Percentiles rank a stretch among this genome's conserved stretches.
These are phyloP conservation scores for Halenospora varia DNA, from an alignment of 495 filamentous ascomycete genomes.

Conservation along the genomic window DNA sequence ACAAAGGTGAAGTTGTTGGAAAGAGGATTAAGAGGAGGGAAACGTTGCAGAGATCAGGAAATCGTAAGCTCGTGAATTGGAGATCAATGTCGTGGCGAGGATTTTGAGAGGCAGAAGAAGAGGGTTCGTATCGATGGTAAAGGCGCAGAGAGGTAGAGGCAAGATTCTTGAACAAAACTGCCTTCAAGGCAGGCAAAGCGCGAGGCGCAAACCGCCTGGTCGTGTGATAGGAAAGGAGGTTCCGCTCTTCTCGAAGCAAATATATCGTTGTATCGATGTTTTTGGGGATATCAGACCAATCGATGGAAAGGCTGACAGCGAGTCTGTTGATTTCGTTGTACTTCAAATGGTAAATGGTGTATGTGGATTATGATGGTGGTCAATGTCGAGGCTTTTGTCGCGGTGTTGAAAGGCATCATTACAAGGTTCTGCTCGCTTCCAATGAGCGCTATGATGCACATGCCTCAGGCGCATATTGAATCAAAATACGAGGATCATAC, in stretches of 20 bases:
- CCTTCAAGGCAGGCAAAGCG: conserved; percentile 6
- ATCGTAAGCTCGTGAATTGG: neutral
- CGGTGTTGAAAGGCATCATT: neutral
- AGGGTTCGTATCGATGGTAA: neutral
- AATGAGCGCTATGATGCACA: too few relatives aligned
- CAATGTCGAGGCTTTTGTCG: neutral
- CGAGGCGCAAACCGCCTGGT: conserved; percentile 5
- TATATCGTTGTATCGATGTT: neutral
- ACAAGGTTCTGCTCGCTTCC: neutral
- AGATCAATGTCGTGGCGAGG: neutral
- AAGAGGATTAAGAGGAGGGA: too few relatives aligned
- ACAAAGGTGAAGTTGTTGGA: neutral
- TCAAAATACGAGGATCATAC: too few relatives aligned
- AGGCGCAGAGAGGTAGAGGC: neutral
- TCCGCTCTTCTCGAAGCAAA: neutral
- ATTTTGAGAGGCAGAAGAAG: neutral
- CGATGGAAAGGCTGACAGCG: neutral
- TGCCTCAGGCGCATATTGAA: too few relatives aligned
- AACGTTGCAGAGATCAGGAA: neutral
- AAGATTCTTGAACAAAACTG: neutral
- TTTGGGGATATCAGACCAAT: neutral
- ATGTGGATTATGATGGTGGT: neutral
- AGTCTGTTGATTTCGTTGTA: neutral
- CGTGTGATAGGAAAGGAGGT: neutral
- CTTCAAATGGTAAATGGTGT: neutral